These are phyloP conservation scores for Solanum verrucosum DNA, from an alignment of 257 asterid species.

Conservation along the genomic window DNA sequence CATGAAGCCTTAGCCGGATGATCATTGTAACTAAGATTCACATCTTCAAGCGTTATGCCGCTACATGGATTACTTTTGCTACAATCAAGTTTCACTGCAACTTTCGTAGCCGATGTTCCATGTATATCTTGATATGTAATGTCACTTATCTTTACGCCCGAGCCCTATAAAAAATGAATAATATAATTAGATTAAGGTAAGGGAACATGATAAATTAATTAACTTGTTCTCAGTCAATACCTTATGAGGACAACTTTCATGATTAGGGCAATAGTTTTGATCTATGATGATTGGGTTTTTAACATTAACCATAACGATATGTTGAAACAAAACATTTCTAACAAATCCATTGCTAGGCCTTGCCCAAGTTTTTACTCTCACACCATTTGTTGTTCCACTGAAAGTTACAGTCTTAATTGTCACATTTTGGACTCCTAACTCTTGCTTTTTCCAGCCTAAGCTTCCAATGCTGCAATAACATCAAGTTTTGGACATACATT, in stretches of 20 bases:
- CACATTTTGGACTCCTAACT: conserved; percentile 12
- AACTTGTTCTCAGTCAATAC: not conserved
- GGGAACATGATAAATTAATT: not conserved
- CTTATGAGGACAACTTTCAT: conserved; percentile 6
- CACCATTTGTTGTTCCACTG: conserved; percentile 3
- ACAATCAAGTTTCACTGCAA: not conserved
- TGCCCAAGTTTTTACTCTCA: conserved; percentile 14
- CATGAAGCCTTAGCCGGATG: not conserved
- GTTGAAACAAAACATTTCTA: not conserved
- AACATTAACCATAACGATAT: conserved; percentile 6
- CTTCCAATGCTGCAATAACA: conserved; percentile 11
- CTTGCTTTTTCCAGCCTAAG: conserved; percentile 3
- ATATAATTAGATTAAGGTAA: not conserved
- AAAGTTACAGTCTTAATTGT: not conserved
- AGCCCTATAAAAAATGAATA: not conserved
- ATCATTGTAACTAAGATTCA: not conserved
- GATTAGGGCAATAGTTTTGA: conserved; percentile 7
- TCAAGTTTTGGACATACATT: not conserved
- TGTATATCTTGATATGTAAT: not conserved
- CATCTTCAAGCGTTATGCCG: not conserved
- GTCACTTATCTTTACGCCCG: not conserved
- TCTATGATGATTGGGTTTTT: conserved; percentile 10
- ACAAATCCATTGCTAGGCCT: conserved; percentile 13
- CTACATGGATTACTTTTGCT: not conserved
- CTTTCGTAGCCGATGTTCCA: not conserved